Evolutionary conservation across 2,329 filamentous ascomycete species (phyloP), one percentile per base, ranked within the genome.

Genomic region (Diaporthe sp.): DNA sequence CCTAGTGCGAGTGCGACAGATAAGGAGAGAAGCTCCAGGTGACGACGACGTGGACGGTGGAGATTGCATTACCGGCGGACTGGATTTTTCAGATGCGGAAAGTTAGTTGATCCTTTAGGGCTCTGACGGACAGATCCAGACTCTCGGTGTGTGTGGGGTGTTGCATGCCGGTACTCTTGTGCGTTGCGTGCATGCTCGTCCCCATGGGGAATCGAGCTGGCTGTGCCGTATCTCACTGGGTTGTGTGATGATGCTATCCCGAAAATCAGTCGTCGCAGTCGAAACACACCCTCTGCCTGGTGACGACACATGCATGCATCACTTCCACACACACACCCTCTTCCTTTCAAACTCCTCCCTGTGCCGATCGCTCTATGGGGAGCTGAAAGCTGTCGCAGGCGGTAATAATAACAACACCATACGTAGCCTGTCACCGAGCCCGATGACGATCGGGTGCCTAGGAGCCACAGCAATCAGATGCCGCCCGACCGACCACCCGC

Each of bases 61-160:
- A 67, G 28, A 49, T 22, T 34, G 61, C 42, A 49, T 19, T 55
- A 39, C 65, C 65, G 65, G 49, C 65, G 44, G 34, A 28, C 46
- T 69, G 65, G 65, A 55, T 69, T 13, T 69, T 13, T 42, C n/a
- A 42, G 34, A 68, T 68, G 46, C 31, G 28, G 34, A 22, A 25
- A 19, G 19, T 39, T 51, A 19, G 19, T 39, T 37, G 19, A 25
- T 68, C 7, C n/a, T 31, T 42, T 42, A 13, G 22, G 12, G 7
- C 34, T 42, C 7, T 62, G 39, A 44, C 39, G 6, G 37, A 28
- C 37, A 4, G 37, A n/a, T 19, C 37, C 37, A 39, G 37, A 39
- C 12, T 13, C 37, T 39, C 37, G 3, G 37, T 39, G 37, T 13
- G 37, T 53, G 46, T 68, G 65, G 65, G 65, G 65, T 39, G 46